A percentile compares a stretch with the other conserved stretches of the same genome.
Conservation (phyloP, 352 stramenopile genomes). For the Phytophthora pseudosyringae region DNA sequence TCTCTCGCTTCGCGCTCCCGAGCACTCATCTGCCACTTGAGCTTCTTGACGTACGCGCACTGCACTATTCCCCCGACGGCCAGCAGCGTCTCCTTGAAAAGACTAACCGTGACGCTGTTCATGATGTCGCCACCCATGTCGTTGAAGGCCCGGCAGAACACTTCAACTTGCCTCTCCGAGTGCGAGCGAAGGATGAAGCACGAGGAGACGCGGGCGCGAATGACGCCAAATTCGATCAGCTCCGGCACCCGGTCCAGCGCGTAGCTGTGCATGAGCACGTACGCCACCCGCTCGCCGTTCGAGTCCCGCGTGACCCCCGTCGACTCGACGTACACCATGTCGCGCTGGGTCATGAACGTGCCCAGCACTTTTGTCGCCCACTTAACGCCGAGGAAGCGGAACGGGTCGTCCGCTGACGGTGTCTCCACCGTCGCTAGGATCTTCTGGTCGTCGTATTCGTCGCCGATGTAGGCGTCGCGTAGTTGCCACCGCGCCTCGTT, state of each 20-base stretch:
- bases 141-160: conserved; percentile 58
- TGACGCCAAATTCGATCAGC: conserved; percentile 39
- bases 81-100: conserved; percentile 50
- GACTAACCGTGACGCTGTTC: conserved; percentile 36
- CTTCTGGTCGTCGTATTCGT: conserved; percentile 43
- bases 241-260: conserved; percentile 43
- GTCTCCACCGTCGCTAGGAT: conserved; percentile 40
- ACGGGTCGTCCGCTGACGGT: conserved; percentile 41
- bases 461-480: conserved; percentile 43
- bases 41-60: conserved; percentile 65
- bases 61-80: conserved; percentile 44
- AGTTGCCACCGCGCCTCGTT: conserved; percentile 42
- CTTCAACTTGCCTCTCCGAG: conserved; percentile 39
- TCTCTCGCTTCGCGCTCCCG: conserved; percentile 29
- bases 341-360: conserved; percentile 38
- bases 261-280: conserved; percentile 46
- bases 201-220: conserved; percentile 43
- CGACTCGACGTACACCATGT: conserved; percentile 50
- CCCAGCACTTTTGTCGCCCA: conserved; percentile 38
- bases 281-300: conserved; percentile 37
- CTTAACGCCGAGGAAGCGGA: conserved; percentile 52
- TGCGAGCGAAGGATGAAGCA: conserved; percentile 53
- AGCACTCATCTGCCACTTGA: conserved; percentile 57
- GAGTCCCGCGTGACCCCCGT: conserved; percentile 36
- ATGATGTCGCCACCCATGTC: conserved; percentile 49